phyloP scores from a whole-genome alignment of 257 asterid genomes.

The Solanum phureja region DNA sequence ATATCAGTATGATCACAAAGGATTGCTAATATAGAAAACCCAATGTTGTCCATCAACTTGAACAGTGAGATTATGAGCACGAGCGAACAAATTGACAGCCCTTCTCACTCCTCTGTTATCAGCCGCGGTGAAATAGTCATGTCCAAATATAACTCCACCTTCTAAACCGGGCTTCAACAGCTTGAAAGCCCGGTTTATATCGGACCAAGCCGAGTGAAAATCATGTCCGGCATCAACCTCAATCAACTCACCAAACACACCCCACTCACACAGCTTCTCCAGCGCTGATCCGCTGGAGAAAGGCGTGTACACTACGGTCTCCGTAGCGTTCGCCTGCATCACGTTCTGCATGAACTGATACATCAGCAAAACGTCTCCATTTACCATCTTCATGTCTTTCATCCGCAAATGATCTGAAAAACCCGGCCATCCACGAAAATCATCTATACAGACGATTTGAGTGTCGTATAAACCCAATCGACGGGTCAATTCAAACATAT shows the following conservation, averaged over 20 bases:
- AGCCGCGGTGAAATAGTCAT: conserved; percentile 27
- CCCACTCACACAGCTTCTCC: conserved; percentile 57
- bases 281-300: conserved; percentile 54
- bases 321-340: conserved; percentile 24
- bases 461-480: conserved; percentile 26
- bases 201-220: conserved; percentile 65
- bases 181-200: conserved; percentile 49
- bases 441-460: conserved; percentile 55
- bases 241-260: conserved; percentile 48
- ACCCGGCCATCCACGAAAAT: conserved; percentile 74
- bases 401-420: conserved; percentile 20
- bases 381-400: conserved; percentile 41
- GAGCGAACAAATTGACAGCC: conserved; percentile 50
- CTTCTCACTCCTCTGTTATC: conserved; percentile 42
- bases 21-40: conserved; percentile 14
- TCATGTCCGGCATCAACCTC: conserved; percentile 69
- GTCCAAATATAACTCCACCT: conserved; percentile 56
- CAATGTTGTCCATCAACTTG: conserved; percentile 51
- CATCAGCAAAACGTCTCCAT: conserved; percentile 43
- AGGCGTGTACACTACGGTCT: conserved; percentile 23
- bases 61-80: conserved; percentile 21
- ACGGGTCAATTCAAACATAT: conserved; percentile 38
- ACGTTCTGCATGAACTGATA: conserved; percentile 72
- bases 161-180: conserved; percentile 17
- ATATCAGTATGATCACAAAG: neutral